phyloP scores from a whole-genome alignment of 177 flowering plant species.

The Tripterygium wilfordii region DNA sequence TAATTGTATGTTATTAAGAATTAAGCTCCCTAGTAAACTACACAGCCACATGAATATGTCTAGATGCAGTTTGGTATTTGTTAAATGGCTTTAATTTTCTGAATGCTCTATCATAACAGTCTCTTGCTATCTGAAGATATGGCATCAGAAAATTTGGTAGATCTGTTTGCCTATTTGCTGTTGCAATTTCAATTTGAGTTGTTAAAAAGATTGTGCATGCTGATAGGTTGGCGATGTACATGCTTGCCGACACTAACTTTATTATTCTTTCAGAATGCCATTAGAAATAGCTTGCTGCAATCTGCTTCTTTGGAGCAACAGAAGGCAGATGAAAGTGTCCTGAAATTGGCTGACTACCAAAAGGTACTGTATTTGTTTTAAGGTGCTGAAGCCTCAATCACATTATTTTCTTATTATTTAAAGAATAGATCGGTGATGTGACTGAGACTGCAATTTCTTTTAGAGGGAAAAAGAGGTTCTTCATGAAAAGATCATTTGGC shows the following conservation, averaged over 20 bases:
- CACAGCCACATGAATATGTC: too few species aligned
- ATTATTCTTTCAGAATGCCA: constrained; percentile 42
- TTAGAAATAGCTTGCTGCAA: constrained; percentile 46
- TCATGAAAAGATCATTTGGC: constrained; percentile 38
- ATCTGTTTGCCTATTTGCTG: not conserved
- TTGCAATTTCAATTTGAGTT: not conserved
- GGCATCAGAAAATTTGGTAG: not conserved
- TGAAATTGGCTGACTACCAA: constrained; percentile 72
- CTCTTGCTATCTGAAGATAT: not conserved
- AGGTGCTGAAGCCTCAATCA: not conserved
- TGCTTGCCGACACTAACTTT: not conserved
- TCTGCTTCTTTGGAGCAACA: constrained; percentile 67
- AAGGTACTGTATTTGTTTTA: constrained; percentile 36
- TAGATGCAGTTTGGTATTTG: too few species aligned
- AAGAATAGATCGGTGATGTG: not conserved
- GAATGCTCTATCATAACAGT: too few species aligned
- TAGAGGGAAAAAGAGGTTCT: constrained; percentile 67
- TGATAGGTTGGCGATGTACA: not conserved
- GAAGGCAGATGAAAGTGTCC: constrained; percentile 60
- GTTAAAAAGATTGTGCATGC: not conserved
- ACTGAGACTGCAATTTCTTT: constrained; percentile 2
- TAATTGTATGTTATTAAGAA: too few species aligned
- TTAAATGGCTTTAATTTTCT: too few species aligned
- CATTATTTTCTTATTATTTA: constrained; percentile 1
- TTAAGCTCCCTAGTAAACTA: too few species aligned